A percentile compares a stretch with the other conserved stretches of the same genome.
Conservation (phyloP, 2,329 filamentous ascomycete species). For the Fusarium caatingaense region DNA sequence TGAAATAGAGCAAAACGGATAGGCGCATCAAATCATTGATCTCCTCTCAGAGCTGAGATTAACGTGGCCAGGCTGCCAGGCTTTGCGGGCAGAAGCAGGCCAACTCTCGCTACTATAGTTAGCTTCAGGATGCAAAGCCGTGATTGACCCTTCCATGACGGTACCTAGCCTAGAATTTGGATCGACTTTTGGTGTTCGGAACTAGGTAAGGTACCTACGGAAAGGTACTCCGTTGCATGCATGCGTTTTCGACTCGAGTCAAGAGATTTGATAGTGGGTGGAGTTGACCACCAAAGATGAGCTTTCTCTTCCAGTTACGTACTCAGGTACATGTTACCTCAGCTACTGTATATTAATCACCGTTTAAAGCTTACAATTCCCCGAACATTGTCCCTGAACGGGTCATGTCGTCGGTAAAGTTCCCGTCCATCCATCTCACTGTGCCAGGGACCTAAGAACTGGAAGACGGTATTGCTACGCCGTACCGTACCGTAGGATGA, state of each 20-base stretch:
- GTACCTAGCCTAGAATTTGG: background rate
- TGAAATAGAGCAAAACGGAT: conserved; percentile 27
- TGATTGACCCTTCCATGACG: conserved; percentile 10
- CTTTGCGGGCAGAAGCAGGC: conserved; percentile 11
- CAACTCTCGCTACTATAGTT: conserved; percentile 18
- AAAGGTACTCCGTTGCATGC: background rate
- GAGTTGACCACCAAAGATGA: conserved; percentile 14
- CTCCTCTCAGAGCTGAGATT: conserved; percentile 22
- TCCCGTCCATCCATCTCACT: conserved; percentile 16
- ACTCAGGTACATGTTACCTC: background rate
- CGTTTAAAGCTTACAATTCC: conserved; percentile 8
- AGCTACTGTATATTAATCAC: background rate
- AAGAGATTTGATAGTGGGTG: conserved; percentile 29
- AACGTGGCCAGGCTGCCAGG: background rate
- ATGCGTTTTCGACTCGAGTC: conserved; percentile 34
- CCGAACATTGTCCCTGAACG: conserved; percentile 6
- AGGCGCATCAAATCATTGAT: conserved; percentile 33
- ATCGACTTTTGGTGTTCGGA: conserved; percentile 11
- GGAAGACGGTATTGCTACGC: background rate
- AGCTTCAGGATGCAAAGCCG: conserved; percentile 14
- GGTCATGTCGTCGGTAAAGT: conserved; percentile 23
- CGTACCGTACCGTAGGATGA: background rate
- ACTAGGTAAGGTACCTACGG: background rate
- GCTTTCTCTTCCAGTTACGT: background rate
- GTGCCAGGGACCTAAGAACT: conserved; percentile 13